Percentiles rank a stretch among this genome's conserved stretches.
phyloP scores from a whole-genome alignment of 768 basidiomycete species.

The Mycena metata region DNA sequence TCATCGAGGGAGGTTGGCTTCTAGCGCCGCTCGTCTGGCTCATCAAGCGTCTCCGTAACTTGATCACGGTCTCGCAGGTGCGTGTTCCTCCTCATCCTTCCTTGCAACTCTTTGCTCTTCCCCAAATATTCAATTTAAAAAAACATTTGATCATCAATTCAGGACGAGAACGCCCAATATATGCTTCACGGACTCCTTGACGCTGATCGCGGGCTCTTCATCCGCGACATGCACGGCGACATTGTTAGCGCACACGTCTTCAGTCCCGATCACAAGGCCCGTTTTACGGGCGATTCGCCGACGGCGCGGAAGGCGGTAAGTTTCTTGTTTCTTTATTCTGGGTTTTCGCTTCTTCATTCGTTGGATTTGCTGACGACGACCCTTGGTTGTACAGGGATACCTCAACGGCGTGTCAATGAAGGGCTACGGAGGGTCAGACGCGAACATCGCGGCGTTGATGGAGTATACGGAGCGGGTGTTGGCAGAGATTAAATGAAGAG shows the following conservation, averaged over 20 bases:
- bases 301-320: neutral
- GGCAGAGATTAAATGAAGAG: no score
- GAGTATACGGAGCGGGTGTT: neutral
- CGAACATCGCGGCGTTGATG: neutral
- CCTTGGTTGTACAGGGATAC: no score
- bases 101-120: no score
- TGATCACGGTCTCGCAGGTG: neutral
- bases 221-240: neutral
- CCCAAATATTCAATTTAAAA: no score
- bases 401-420: constrained; percentile 5
- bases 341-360: no score
- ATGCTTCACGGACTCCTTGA: constrained; percentile 25
- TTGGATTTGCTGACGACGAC: no score
- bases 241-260: neutral
- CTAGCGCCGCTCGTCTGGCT: neutral
- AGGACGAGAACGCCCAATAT: constrained; percentile 31
- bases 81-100: no score
- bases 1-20: neutral
- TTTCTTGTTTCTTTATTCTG: no score
- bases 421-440: constrained; percentile 1
- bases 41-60: neutral
- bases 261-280: neutral
- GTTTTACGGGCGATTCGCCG: neutral
- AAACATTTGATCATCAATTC: neutral
- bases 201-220: constrained; percentile 5